phyloP scores from a whole-genome alignment of 768 basidiomycete genomes.

The Hericium coralloides region DNA sequence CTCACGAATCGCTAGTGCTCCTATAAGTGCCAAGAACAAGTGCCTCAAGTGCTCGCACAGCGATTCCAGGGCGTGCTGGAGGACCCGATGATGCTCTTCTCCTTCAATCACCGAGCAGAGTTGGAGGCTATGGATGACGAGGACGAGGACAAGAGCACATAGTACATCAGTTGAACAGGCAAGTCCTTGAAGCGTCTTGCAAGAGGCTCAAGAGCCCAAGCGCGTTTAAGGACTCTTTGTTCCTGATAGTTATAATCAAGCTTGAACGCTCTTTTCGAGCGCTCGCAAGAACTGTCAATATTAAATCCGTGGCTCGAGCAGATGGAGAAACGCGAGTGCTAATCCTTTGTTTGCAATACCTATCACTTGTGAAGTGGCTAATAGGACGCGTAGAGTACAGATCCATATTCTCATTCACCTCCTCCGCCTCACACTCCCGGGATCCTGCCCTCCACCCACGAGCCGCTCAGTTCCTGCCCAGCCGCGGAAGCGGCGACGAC shows the following conservation, averaged over 20 bases:
- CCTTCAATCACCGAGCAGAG: background rate
- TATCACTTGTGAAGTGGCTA: background rate
- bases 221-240: no score
- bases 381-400: conserved; percentile 41
- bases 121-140: conserved; percentile 1
- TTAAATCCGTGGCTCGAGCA: no score
- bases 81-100: conserved; percentile 16
- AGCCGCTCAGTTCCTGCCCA: conserved; percentile 9
- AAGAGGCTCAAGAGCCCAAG: no score
- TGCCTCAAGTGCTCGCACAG: conserved; percentile 11
- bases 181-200: no score
- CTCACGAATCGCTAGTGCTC: conserved; percentile 76
- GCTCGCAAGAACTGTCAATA: no score
- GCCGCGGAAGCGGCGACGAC: conserved; percentile 11
- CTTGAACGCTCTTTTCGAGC: no score
- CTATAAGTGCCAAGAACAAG: conserved; percentile 49
- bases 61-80: conserved; percentile 19
- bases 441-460: conserved; percentile 23
- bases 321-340: no score
- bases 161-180: no score
- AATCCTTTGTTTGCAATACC: no score
- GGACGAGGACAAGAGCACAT: conserved; percentile 25
- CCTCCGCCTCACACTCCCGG: conserved; percentile 55
- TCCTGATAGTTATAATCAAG: no score
- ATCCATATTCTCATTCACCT: conserved; percentile 69